Evolutionary conservation across 2,329 filamentous ascomycete species (phyloP).

Genomic region (Aspergillus awamori): DNA sequence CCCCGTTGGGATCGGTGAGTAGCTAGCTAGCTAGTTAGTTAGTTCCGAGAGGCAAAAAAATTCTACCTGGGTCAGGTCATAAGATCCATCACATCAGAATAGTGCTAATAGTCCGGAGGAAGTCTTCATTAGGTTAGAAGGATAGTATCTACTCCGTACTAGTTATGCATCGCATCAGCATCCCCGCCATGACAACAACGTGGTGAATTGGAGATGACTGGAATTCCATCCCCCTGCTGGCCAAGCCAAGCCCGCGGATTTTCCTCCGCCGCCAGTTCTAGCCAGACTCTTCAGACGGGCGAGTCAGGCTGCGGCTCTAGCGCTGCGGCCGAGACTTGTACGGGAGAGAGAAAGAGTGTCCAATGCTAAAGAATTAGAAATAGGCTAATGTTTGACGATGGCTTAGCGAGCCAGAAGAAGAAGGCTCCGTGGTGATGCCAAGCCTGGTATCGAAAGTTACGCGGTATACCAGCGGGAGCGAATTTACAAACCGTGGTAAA

Average conservation of each 20-base stretch:
- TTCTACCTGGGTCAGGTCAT: too few species aligned
- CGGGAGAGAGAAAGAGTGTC: background rate
- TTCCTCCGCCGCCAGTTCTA: background rate
- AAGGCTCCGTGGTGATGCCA: background rate
- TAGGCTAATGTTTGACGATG: slow-evolving; percentile 1
- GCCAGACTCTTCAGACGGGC: too few species aligned
- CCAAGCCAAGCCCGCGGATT: background rate
- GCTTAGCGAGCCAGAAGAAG: background rate
- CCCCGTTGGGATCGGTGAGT: background rate
- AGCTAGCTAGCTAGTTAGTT: too few species aligned
- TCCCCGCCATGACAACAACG: background rate
- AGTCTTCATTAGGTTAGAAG: background rate
- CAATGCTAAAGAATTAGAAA: background rate
- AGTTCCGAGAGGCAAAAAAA: too few species aligned
- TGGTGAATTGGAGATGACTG: background rate
- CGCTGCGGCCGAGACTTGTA: background rate
- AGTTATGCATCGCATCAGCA: background rate
- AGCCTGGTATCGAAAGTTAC: background rate
- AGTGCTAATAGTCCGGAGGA: too few species aligned
- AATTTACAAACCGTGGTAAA: background rate
- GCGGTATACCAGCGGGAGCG: background rate
- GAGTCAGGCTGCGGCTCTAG: too few species aligned
- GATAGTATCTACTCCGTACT: background rate
- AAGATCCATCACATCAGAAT: too few species aligned
- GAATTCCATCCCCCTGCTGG: background rate